Evolutionary conservation across 768 basidiomycete species (phyloP).

Genomic region (Suillus spraguei): DNA sequence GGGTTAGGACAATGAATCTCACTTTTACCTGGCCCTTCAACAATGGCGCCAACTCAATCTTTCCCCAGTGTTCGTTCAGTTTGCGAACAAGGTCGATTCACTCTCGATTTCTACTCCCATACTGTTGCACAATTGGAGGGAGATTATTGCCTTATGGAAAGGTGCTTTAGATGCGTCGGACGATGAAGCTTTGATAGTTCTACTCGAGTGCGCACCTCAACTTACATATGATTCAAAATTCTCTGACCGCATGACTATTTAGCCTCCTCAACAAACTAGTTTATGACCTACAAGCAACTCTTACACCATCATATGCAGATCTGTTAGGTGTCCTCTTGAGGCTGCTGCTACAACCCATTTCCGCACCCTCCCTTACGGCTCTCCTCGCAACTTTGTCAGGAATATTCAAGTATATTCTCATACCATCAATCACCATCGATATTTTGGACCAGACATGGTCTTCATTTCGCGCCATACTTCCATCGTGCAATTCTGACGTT

Average conservation of each 20-base stretch:
- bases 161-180: conserved; percentile 58
- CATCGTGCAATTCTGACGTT: conserved; percentile 67
- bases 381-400: conserved; percentile 70
- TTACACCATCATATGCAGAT: conserved; percentile 61
- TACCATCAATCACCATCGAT: conserved; percentile 58
- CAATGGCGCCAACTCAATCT: conserved; percentile 85
- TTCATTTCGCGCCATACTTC: conserved; percentile 49
- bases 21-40: conserved; percentile 73
- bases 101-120: conserved; percentile 78
- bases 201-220: conserved; percentile 67
- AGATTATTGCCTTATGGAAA: conserved; percentile 68
- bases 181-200: conserved; percentile 69
- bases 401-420: conserved; percentile 72
- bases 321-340: conserved; percentile 57
- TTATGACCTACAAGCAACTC: conserved; percentile 79
- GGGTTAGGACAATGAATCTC: conserved; percentile 70
- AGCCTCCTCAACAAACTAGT: conserved; percentile 80
- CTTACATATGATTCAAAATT: conserved; percentile 9
- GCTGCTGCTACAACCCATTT: conserved; percentile 59
- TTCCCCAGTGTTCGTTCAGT: conserved; percentile 70
- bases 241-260: conserved; percentile 14
- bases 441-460: conserved; percentile 65
- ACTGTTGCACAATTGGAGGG: conserved; percentile 77
- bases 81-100: conserved; percentile 59
- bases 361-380: conserved; percentile 58